Base-by-base conservation (phyloP, 768 basidiomycete species). In the Hirschioporus abietinus region DNA sequence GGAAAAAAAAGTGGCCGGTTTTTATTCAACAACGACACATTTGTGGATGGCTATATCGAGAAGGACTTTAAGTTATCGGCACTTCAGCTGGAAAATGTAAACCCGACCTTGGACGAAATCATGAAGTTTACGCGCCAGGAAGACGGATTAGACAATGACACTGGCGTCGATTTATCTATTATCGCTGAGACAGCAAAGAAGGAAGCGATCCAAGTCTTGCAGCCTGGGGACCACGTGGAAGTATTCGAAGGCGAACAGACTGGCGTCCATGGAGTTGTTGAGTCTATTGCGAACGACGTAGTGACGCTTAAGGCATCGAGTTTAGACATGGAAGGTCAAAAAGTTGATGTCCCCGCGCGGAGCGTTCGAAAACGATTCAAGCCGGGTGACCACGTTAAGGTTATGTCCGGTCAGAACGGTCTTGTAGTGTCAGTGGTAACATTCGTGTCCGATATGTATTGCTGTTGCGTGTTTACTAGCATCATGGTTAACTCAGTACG, bases 351-450 rank as follows among this genome's bases (percentile, higher is more conserved):
- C 8, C 90, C 92, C 10, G 92, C 93, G 0, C 83, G 92, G 65
- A 91, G 91, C 74, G 95, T 99, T 2, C 83, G 96, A 72, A 99
- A 99, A 79, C 83, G 90, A 59, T 99, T 99, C 83, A 95, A 94
- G 75, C 85, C 95, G 65, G 97, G 97, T 73, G 96, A 99, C 78
- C 97, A 99, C 72, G 95, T 99, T 78, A 99, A 99, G 79, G 96
- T 99, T 66, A 95, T 99, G 89, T 84, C 89, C 18, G 97, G 97
- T 25, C 89, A 95, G 77, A 97, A 98, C 73, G 86, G 97, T 80
- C 83, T 99, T 71, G 96, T 99, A 36, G 91, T 99, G 25, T 90
- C 94, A 25, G 90, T 96, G 25, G 92, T 99, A 17, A 98, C 96
- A 0, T 95, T 99, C 80, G 78, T 97, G 70, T 96, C 94, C 20